Evolutionary conservation across 345 rosid species (phyloP), one percentile per base, ranked within the genome.

Genomic region (Hibiscus tridactylites): DNA sequence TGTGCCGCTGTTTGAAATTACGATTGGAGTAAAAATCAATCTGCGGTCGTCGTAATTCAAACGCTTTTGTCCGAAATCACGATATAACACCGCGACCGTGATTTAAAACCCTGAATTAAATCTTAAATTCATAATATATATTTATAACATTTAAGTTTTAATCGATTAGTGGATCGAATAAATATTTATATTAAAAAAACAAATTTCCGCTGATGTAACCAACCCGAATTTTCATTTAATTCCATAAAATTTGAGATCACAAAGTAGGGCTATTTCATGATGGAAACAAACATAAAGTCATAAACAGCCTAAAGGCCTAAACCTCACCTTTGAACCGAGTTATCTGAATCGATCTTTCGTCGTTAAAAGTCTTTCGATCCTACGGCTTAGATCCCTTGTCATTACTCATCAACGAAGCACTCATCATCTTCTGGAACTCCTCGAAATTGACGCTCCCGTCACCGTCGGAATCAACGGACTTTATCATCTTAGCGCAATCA

Each of bases 401-500:
- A 3, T 19, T 57, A 39, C 35, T 7, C 3, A 2, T 19, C 16
- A 16, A 35, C 6, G 68, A 72, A n/a, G 49, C 68, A n/a, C 76
- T 78, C 97, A 94, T 91, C 96, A 91, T 91, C 85, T 83, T 83
- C 82, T 84, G 74, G 65, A 94, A 94, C 87, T 94, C 98, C 56
- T 71, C 81, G 78, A 83, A 94, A 67, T 87, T 88, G 19, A 94
- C 97, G 31, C 72, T 76, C 9, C 95, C 96, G 16, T 94, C 98
- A 37, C 96, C 98, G 67, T 94, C 97, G 0, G 88, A 76, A 75
- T 94, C 98, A 8, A 91, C 96, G 8, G 85, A 79, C 26, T 61
- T 74, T 70, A 94, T 91, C 98, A 91, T 91, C 72, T 74, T 33
- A 13, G 24, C 81, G 59, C 97, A 91, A 52, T 86, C 98, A 11